phyloP scores from a whole-genome alignment of 2,329 filamentous ascomycete species.

The Sporothrix curviconia region DNA sequence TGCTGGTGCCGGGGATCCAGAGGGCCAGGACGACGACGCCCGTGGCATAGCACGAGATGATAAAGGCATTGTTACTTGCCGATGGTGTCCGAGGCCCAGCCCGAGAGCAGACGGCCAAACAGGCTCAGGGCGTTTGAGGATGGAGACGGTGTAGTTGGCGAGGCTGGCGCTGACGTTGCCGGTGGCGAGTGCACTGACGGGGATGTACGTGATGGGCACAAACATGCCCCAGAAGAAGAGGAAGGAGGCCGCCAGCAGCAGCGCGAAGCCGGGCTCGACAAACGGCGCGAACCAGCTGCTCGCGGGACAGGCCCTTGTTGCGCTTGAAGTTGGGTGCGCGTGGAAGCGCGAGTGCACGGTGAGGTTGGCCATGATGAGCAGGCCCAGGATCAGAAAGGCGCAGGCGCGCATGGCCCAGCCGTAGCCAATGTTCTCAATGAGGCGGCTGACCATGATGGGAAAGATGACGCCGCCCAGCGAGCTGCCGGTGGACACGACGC shows the following conservation, averaged over 20 bases:
- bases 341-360: constrained; percentile 21
- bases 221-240: constrained; percentile 24
- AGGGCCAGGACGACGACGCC: constrained; percentile 34
- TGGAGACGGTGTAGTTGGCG: constrained; percentile 22
- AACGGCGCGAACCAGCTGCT: constrained; percentile 19
- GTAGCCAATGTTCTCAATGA: constrained; percentile 24
- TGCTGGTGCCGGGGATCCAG: constrained; percentile 32
- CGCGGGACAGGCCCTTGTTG: not conserved
- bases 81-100: constrained; percentile 28
- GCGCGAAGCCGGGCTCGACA: constrained; percentile 18
- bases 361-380: constrained; percentile 23
- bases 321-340: constrained; percentile 4
- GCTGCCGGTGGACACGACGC: constrained; percentile 22
- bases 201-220: constrained; percentile 24
- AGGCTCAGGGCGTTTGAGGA: constrained; percentile 28
- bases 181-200: constrained; percentile 19
- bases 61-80: constrained; percentile 37
- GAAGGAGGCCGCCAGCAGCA: constrained; percentile 20
- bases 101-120: constrained; percentile 28
- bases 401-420: constrained; percentile 26
- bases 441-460: constrained; percentile 25
- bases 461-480: constrained; percentile 27
- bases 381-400: constrained; percentile 24
- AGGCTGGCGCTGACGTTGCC: constrained; percentile 19
- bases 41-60: constrained; percentile 40